These are phyloP conservation scores for Coniochaeta sp. DNA, from an alignment of 2,329 filamentous ascomycete genomes.

Conservation along the genomic window DNA sequence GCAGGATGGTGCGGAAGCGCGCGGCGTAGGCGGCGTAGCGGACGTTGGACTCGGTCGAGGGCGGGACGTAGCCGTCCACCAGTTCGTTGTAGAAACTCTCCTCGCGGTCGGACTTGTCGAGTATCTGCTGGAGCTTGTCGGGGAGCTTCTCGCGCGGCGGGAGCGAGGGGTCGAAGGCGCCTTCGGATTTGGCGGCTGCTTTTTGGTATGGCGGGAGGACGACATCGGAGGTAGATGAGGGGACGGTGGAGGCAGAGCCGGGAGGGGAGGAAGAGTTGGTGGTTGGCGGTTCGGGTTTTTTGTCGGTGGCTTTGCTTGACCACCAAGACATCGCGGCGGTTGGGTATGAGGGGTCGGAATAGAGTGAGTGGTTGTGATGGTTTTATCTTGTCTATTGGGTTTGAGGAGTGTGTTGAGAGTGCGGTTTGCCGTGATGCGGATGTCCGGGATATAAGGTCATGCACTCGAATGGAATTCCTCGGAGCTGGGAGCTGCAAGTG, in stretches of 20 bases:
- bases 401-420: too few relatives aligned
- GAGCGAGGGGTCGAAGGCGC: slow-evolving; percentile 38
- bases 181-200: slow-evolving; percentile 10
- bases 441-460: too few relatives aligned
- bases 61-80: slow-evolving; percentile 66
- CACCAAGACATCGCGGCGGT: too few relatives aligned
- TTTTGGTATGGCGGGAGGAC: not conserved
- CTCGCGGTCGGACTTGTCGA: slow-evolving; percentile 53
- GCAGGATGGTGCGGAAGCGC: slow-evolving; percentile 76
- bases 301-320: too few relatives aligned
- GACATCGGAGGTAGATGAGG: slow-evolving; percentile 5
- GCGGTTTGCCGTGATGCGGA: too few relatives aligned
- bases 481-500: too few relatives aligned
- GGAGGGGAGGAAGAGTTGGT: slow-evolving; percentile 12
- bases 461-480: too few relatives aligned
- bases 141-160: slow-evolving; percentile 45
- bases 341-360: too few relatives aligned
- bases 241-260: slow-evolving; percentile 9
- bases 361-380: too few relatives aligned
- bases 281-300: too few relatives aligned
- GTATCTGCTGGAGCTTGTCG: slow-evolving; percentile 46
- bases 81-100: slow-evolving; percentile 72
- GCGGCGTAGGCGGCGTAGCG: slow-evolving; percentile 91
- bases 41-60: slow-evolving; percentile 77
- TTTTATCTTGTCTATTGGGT: too few relatives aligned